Conservation (phyloP, 208 protist genomes). For the Herpetomonas samuelpessoai region DNA sequence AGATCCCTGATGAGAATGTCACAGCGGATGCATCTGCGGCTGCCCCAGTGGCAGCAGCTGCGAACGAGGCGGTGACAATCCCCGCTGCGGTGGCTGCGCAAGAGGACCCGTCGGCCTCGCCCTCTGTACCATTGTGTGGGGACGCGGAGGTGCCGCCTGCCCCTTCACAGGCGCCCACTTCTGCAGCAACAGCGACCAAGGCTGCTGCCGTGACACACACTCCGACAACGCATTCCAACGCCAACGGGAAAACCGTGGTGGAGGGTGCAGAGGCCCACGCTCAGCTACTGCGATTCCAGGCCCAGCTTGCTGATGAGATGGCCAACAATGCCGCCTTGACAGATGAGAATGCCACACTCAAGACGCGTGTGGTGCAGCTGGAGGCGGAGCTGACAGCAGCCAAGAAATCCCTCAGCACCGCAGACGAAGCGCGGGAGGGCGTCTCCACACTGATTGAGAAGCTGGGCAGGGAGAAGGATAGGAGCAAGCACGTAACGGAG, state of each 20-base stretch:
- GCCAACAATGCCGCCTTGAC: slow-evolving; percentile 26
- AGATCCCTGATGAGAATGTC: too few species aligned
- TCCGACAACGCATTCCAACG: slow-evolving; percentile 2
- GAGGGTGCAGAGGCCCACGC: slow-evolving; percentile 12
- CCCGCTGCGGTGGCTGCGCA: too few species aligned
- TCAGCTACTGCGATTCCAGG: slow-evolving; percentile 67
- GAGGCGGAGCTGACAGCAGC: slow-evolving; percentile 25
- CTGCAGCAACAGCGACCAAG: too few species aligned
- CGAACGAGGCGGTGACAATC: too few species aligned
- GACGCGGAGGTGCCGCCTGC: background rate
- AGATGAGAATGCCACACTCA: slow-evolving; percentile 27
- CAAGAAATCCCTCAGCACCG: slow-evolving; percentile 14
- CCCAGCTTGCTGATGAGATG: slow-evolving; percentile 68
- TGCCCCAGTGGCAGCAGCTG: too few species aligned
- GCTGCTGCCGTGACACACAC: background rate
- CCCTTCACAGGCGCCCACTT: background rate
- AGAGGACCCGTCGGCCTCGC: too few species aligned
- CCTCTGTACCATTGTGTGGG: too few species aligned
- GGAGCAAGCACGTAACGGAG: slow-evolving; percentile 21
- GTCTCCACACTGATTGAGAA: slow-evolving; percentile 51
- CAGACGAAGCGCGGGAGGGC: slow-evolving; percentile 22
- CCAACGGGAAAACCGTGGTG: background rate
- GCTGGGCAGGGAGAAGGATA: slow-evolving; percentile 51
- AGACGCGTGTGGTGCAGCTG: slow-evolving; percentile 15
- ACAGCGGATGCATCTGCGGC: too few species aligned